These are phyloP conservation scores for Echinosophora koreensis DNA, from an alignment of 306 rosid species.

Conservation along the genomic window DNA sequence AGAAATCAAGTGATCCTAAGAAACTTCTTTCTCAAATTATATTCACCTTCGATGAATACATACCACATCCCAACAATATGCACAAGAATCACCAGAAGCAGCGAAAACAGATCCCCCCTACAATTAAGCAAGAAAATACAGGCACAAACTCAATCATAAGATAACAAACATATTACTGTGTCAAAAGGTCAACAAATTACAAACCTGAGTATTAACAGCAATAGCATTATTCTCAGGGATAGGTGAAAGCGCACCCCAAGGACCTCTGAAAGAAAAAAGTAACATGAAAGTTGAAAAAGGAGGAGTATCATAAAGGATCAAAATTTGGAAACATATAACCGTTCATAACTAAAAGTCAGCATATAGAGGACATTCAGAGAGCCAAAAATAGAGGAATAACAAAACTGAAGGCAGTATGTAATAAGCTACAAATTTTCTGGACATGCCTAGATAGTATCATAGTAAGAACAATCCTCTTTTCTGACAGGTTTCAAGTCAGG, in stretches of 20 bases:
- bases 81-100: conserved; percentile 94
- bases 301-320: conserved; percentile 2
- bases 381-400: conserved; percentile 23
- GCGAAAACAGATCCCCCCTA: conserved; percentile 86
- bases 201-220: conserved; percentile 75
- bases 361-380: conserved; percentile 38
- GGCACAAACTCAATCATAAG: conserved; percentile 28
- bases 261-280: conserved; percentile 76
- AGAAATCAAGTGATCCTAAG: conserved; percentile 32
- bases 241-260: conserved; percentile 98
- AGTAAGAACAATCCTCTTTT: conserved; percentile 20
- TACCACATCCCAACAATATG: conserved; percentile 99
- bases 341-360: neutral
- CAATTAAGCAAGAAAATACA: conserved; percentile 44
- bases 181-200: conserved; percentile 12
- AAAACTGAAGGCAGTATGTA: conserved; percentile 27
- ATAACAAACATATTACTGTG: conserved; percentile 22
- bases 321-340: neutral
- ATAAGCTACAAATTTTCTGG: conserved; percentile 21
- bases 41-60: conserved; percentile 68
- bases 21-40: conserved; percentile 28
- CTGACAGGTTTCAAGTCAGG: conserved; percentile 25
- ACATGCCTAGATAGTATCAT: neutral
- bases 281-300: conserved; percentile 26
- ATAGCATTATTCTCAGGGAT: conserved; percentile 96